Base-by-base conservation (phyloP, 768 basidiomycete genomes). In the Hemileccinum rubropunctum region DNA sequence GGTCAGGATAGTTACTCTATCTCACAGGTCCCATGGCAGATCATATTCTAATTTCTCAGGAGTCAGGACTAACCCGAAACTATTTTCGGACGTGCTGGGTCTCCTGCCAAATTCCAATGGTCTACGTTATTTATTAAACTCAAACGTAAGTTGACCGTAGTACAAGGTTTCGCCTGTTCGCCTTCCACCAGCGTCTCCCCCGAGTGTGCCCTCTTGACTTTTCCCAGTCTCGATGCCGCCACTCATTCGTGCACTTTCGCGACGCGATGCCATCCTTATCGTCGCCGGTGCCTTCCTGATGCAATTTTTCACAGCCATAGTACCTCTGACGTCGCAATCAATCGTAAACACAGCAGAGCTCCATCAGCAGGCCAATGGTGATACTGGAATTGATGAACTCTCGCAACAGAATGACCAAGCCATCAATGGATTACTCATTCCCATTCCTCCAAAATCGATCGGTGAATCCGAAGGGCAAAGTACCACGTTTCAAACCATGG, bases 181-280 rank as follows among this genome's bases (percentile, higher is more conserved):
- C 13, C 6, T 8, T 39, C 21, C 4, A 21, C 26, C 14, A 30
- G 28, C 9, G 23, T 23, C 23, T 9, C 11, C 28, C 28, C 28
- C 13, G 10, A n/a, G 11, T 12, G 17, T 28, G 12, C 32, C 15
- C 21, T 23, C 15, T 21, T 11, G 11, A 3, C 21, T 36, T 38
- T 41, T 35, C 20, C 17, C 32, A 11, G 43, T 47, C 12, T 42
- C 43, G 30, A 76, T 74, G 69, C 54, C 74, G 42, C 15, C 56
- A 9, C 64, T 75, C 42, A 66, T 75, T 58, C 73, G 75, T 32
- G 52, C 70, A 34, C 60, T 83, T 27, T 73, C 81, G 8, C 69
- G 78, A 27, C 73, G 82, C 28, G 83, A 86, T 68, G 82, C 75
- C 17, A 54, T 84, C 48, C 77, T 86, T 52, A 64, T 85, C 48